These are phyloP conservation scores for Anthracocystis setariae DNA, from an alignment of 1,284 basidiomycete species.

Conservation along the genomic window DNA sequence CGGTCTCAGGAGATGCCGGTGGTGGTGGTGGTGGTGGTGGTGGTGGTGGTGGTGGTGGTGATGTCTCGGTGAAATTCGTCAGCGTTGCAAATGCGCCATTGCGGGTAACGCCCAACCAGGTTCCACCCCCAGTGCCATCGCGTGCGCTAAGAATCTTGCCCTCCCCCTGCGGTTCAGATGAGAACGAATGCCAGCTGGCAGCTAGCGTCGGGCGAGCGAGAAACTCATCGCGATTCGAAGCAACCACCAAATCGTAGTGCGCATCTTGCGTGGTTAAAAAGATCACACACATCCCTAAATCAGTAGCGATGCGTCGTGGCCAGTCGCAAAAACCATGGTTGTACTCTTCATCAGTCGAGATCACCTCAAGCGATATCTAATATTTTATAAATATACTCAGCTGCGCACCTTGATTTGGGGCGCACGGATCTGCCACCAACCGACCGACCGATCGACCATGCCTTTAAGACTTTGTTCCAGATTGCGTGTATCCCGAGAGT, in stretches of 20 bases:
- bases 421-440: no score
- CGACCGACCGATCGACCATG: no score
- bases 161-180: neutral
- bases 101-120: slow-evolving; percentile 55
- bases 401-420: no score
- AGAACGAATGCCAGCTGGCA: slow-evolving; percentile 54
- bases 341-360: no score
- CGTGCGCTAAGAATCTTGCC: slow-evolving; percentile 38
- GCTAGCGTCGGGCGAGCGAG: slow-evolving; percentile 42
- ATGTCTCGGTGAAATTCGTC: slow-evolving; percentile 58
- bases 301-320: no score
- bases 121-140: slow-evolving; percentile 53
- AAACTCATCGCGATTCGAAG: slow-evolving; percentile 60
- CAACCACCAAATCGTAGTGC: slow-evolving; percentile 44
- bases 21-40: no score
- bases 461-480: no score
- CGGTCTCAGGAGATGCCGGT: no score
- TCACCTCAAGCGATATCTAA: no score
- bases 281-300: slow-evolving; percentile 41
- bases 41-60: slow-evolving; percentile 34
- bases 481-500: no score
- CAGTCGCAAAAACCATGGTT: no score
- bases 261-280: slow-evolving; percentile 42
- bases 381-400: no score
- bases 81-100: slow-evolving; percentile 49